Evolutionary conservation across 108 stramenopile genomes (phyloP).

Genomic region (Mediolabrus comicus): DNA sequence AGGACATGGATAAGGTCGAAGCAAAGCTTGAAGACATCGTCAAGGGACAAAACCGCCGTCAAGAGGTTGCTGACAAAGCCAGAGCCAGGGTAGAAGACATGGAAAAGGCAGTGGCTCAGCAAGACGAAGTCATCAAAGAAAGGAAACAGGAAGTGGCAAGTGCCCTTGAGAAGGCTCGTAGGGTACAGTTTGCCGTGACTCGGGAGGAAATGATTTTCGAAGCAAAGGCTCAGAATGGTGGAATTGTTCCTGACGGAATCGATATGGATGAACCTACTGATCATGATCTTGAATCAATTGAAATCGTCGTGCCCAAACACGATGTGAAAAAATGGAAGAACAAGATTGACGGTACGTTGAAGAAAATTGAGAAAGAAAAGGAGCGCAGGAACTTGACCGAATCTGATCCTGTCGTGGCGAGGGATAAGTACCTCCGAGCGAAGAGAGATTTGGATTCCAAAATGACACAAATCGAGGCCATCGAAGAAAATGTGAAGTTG

Average conservation of each 20-base stretch:
- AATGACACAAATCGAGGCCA: conserved; percentile 52
- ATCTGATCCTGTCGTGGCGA: conserved; percentile 61
- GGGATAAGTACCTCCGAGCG: conserved; percentile 68
- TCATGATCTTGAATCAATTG: conserved; percentile 72
- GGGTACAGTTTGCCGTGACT: conserved; percentile 13
- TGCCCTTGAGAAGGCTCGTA: conserved; percentile 18
- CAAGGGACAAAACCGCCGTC: conserved; percentile 33
- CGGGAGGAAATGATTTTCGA: conserved; percentile 21
- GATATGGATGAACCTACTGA: conserved; percentile 52
- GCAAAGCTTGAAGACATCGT: conserved; percentile 53
- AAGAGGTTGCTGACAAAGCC: conserved; percentile 37
- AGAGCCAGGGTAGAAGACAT: conserved; percentile 31
- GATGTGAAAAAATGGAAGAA: conserved; percentile 52
- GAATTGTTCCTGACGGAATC: conserved; percentile 9
- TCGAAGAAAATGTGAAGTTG: conserved; percentile 28
- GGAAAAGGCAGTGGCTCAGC: conserved; percentile 38
- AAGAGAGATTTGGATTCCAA: conserved; percentile 56
- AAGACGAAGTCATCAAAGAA: conserved; percentile 48
- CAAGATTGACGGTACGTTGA: conserved; percentile 38
- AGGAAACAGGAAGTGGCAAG: conserved; percentile 54
- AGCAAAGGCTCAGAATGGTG: conserved; percentile 14
- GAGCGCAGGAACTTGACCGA: conserved; percentile 55
- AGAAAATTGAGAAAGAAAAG: conserved; percentile 64
- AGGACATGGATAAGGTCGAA: conserved; percentile 63
- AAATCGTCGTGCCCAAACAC: conserved; percentile 30